Evolutionary conservation across 2,329 filamentous ascomycete genomes (phyloP).

Genomic region (Cercospora nicotianae): DNA sequence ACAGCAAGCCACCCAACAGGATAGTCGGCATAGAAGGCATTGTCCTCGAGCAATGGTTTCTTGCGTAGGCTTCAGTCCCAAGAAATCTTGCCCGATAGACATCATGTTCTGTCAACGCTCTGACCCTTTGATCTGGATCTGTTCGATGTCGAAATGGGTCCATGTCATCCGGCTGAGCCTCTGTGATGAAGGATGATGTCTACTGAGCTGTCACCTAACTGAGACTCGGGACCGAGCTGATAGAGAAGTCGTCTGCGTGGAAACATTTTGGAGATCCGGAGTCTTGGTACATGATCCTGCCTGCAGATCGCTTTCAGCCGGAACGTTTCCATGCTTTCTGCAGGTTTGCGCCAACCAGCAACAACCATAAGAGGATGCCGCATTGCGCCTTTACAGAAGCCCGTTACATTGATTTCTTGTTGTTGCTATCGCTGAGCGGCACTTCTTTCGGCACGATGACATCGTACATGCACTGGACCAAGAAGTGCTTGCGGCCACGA

Average conservation of each 20-base stretch:
- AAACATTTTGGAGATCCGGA: conserved; percentile 5
- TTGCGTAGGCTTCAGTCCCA: neutral
- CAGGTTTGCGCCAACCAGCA: neutral
- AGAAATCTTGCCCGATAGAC: neutral
- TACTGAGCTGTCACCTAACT: neutral
- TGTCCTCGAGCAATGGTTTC: neutral
- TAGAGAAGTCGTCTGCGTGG: neutral
- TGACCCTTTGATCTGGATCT: neutral
- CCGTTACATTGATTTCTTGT: neutral
- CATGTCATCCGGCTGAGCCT: neutral
- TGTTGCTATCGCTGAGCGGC: neutral
- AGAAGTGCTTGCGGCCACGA: neutral
- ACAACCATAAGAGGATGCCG: neutral
- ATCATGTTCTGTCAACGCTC: neutral
- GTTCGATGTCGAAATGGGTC: neutral
- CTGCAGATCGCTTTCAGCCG: neutral
- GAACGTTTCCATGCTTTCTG: neutral
- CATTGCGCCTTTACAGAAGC: neutral
- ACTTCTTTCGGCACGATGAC: neutral
- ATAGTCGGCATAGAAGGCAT: neutral
- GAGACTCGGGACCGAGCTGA: conserved; percentile 12
- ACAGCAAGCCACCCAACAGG: neutral
- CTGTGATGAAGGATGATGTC: conserved; percentile 4
- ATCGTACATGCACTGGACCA: neutral
- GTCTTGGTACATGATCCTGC: neutral